A percentile compares a stretch with the other conserved stretches of the same genome.
phyloP scores from a whole-genome alignment of 192 early-diverging fungal genomes.

The Gaertneriomyces semiglobifer region DNA sequence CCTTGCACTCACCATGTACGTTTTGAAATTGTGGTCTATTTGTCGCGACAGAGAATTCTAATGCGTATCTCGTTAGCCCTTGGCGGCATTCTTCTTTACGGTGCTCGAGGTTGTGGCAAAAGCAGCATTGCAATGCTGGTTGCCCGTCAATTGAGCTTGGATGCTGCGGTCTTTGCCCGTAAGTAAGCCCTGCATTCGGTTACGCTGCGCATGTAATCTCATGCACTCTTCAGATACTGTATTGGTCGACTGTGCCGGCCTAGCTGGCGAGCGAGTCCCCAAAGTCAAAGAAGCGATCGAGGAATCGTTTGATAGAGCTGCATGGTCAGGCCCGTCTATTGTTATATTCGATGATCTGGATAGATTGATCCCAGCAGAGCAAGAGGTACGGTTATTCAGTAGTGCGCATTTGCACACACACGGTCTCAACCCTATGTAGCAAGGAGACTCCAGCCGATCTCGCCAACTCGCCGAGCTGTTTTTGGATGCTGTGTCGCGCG shows the following conservation, averaged over 20 bases:
- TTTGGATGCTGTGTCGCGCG: conserved; percentile 47
- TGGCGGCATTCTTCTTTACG: conserved; percentile 39
- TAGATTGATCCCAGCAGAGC: conserved; percentile 65
- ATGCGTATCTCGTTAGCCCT: conserved; percentile 12
- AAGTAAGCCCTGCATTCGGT: not conserved
- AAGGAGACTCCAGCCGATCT: conserved; percentile 62
- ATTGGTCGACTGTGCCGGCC: conserved; percentile 66
- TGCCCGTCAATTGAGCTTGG: conserved; percentile 17
- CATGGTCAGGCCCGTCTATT: conserved; percentile 68
- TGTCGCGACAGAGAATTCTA: not conserved
- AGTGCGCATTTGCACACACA: not conserved
- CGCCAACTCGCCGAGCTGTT: conserved; percentile 66
- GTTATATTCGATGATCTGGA: conserved; percentile 77
- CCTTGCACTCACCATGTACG: conserved; percentile 11
- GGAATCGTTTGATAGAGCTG: conserved; percentile 60
- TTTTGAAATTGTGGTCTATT: not conserved
- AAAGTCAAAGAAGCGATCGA: conserved; percentile 58
- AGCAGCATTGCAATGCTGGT: conserved; percentile 27
- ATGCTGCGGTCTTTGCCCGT: conserved; percentile 29
- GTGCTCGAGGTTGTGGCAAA: conserved; percentile 42
- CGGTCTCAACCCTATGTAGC: conserved; percentile 21
- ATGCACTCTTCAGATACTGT: conserved; percentile 50
- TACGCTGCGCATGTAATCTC: too few species aligned
- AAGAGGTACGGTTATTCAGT: conserved; percentile 51
- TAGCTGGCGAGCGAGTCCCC: conserved; percentile 55